These are phyloP conservation scores for Calonectria multiphialidica DNA, from an alignment of 2,329 filamentous ascomycete genomes.

Conservation along the genomic window DNA sequence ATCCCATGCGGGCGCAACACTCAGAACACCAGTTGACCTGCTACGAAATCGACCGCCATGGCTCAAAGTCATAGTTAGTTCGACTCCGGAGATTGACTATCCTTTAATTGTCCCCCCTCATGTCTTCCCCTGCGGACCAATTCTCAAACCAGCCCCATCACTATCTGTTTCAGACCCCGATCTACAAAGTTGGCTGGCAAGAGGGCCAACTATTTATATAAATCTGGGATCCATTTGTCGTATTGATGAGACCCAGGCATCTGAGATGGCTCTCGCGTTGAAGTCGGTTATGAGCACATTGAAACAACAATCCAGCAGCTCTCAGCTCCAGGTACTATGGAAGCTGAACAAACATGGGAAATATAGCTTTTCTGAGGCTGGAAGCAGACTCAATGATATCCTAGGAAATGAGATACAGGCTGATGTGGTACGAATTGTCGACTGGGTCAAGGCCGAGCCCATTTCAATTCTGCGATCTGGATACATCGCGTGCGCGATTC, in stretches of 20 bases:
- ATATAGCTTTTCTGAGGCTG: constrained; percentile 20
- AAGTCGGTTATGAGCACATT: constrained; percentile 48
- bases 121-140: constrained; percentile 60
- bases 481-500: constrained; percentile 53
- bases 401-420: constrained; percentile 42
- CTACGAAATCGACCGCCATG: constrained; percentile 27
- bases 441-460: constrained; percentile 56
- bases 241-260: constrained; percentile 48
- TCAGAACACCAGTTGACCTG: constrained; percentile 39
- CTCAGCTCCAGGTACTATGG: constrained; percentile 48
- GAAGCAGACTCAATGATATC: constrained; percentile 31
- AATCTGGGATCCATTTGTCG: constrained; percentile 58
- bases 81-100: constrained; percentile 52
- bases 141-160: constrained; percentile 50
- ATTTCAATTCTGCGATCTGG: constrained; percentile 51
- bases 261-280: constrained; percentile 54
- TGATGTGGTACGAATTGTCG: constrained; percentile 50
- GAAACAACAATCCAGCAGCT: not conserved
- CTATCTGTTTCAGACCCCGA: constrained; percentile 53
- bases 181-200: constrained; percentile 56
- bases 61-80: constrained; percentile 43
- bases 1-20: constrained; percentile 22
- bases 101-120: constrained; percentile 54
- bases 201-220: constrained; percentile 59
- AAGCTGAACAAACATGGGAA: constrained; percentile 44